Evolutionary conservation across 257 asterid species (phyloP).

Genomic region (Salvia splendens): DNA sequence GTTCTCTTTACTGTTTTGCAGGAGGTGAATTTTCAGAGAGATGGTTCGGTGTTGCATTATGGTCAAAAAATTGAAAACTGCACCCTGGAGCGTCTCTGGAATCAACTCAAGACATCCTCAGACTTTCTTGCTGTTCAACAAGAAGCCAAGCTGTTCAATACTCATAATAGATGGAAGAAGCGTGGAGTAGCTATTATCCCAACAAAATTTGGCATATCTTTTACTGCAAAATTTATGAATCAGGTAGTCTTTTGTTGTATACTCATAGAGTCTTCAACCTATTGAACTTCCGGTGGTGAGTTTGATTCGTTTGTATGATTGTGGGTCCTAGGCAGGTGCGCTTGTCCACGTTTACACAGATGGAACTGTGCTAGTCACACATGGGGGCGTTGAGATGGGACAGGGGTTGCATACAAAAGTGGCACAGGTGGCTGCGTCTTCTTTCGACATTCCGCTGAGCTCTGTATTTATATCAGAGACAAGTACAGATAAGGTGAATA

Average conservation of each 20-base stretch:
- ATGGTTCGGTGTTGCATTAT: conserved; percentile 80
- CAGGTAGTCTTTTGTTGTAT: conserved; percentile 55
- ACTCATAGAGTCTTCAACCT: conserved; percentile 8
- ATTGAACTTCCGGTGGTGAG: conserved; percentile 9
- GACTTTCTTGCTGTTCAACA: conserved; percentile 48
- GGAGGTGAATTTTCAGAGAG: conserved; percentile 89
- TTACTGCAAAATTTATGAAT: conserved; percentile 86
- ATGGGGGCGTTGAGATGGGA: conserved; percentile 99
- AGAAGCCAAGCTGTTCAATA: conserved; percentile 71
- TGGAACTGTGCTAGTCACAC: conserved; percentile 95
- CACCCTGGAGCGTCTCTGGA: conserved; percentile 82
- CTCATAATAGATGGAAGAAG: conserved; percentile 79
- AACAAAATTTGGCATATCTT: conserved; percentile 92
- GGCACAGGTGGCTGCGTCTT: conserved; percentile 95
- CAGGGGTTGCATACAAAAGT: conserved; percentile 98
- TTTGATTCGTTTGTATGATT: conserved; percentile 22
- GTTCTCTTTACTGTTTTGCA: conserved; percentile 35
- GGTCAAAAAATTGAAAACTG: conserved; percentile 70
- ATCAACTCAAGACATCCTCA: conserved; percentile 69
- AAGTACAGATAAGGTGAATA: conserved; percentile 88
- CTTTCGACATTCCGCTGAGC: conserved; percentile 79
- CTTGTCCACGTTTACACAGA: conserved; percentile 96
- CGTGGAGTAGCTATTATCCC: conserved; percentile 88
- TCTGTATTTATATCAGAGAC: conserved; percentile 95
- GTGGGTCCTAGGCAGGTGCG: conserved; percentile 82